Base-by-base conservation (phyloP, 73 alveolate species). In the Paraurostyla sp. region DNA sequence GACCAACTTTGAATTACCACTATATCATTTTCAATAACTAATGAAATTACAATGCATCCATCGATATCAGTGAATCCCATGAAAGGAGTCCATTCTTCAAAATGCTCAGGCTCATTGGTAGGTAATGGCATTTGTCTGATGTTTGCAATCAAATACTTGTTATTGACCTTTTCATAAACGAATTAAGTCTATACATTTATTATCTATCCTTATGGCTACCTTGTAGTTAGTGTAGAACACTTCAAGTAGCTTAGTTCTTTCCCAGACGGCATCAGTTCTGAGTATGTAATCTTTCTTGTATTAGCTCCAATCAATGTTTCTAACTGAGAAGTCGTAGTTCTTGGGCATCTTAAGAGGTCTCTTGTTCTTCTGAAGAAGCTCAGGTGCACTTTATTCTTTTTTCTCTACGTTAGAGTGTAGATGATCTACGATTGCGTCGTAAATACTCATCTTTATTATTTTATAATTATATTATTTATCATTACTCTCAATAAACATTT, bases 191-290 rank as follows among this genome's bases (percentile, higher is more conserved):
- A 46, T 15, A 46, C 13, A 46, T 13, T 15, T 13, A 46, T 46
- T 46, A 15, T 15, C 18, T 46, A 18, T 46, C 18, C 13, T 13
- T 46, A 46, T 15, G 13, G 18, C 13, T 46, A 46, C 57, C 18
- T 92, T 92, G 75, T 92, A 92, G 38, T 63, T 62, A 22, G 89
- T 3, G 73, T 92, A 92, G 92, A 92, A 92, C 62, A 58, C 54
- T 73, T 92, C 97, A 51, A 80, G 65, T 7, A 92, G 92, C 83
- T 92, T 92, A 25, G 88, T 1, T 46, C 88, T 65, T 56, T 92
- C 97, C 97, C 97, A 92, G n/a, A 90, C 95, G 6, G 97, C 95
- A 75, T 92, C 97, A 54, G 97, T 92, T 73, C 97, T 80, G 36
- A 92, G 87, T 20, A 88, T 33, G 71, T 73, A 93, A 46, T 92